phyloP scores from a whole-genome alignment of 805 yeast genomes.

The Starmerella vaccinii region DNA sequence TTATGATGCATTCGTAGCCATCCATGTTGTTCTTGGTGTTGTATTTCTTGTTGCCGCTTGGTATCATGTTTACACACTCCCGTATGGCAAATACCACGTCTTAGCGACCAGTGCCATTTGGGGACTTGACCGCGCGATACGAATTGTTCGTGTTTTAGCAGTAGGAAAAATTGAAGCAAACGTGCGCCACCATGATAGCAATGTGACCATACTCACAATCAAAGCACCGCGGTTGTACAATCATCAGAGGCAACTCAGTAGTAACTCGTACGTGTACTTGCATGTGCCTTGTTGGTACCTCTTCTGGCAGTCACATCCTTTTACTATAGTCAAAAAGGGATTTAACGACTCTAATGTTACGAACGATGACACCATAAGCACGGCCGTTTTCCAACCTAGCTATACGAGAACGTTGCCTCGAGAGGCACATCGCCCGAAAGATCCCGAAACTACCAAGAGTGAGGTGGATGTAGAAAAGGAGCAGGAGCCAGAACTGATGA shows the following conservation, averaged over 20 bases:
- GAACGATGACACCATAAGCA: background rate
- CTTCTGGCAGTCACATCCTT: slow-evolving; percentile 68
- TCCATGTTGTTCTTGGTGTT: slow-evolving; percentile 48
- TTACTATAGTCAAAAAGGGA: slow-evolving; percentile 36
- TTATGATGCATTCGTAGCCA: slow-evolving; percentile 50
- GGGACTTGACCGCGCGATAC: slow-evolving; percentile 51
- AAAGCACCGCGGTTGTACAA: slow-evolving; percentile 37
- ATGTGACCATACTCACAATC: slow-evolving; percentile 31
- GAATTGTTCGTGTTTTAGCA: slow-evolving; percentile 43
- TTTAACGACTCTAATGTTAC: background rate
- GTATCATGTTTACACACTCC: slow-evolving; percentile 36
- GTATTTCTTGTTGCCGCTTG: slow-evolving; percentile 49
- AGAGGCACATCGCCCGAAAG: background rate
- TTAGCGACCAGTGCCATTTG: slow-evolving; percentile 44
- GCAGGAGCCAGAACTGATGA: slow-evolving; percentile 4
- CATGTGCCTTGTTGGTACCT: slow-evolving; percentile 40
- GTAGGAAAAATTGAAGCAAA: slow-evolving; percentile 40
- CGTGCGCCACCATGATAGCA: slow-evolving; percentile 10
- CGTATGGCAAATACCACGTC: slow-evolving; percentile 16
- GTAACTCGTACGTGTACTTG: slow-evolving; percentile 43
- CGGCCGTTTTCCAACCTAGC: background rate
- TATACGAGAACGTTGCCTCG: background rate
- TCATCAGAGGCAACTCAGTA: slow-evolving; percentile 32
- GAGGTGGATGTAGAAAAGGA: background rate
- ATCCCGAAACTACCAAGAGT: slow-evolving; percentile 21